A percentile compares a stretch with the other conserved stretches of the same genome.
These are phyloP conservation scores for Cornus florida DNA, from an alignment of 148 eudicot species.

Conservation along the genomic window DNA sequence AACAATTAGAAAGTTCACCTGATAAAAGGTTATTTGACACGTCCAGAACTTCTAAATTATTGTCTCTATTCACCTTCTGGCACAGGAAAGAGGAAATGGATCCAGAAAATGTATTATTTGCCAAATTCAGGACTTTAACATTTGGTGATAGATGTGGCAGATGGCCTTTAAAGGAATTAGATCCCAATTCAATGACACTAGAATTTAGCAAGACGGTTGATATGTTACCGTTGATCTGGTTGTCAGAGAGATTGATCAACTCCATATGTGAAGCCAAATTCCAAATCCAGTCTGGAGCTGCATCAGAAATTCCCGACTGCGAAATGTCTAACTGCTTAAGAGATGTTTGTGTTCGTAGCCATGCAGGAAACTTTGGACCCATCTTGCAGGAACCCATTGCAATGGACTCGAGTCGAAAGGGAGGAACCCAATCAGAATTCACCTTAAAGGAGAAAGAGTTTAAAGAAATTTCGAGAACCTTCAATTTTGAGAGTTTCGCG, in stretches of 20 bases:
- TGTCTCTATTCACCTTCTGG: not conserved
- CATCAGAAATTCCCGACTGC: too few species aligned
- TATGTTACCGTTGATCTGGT: not conserved
- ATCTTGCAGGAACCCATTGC: not conserved
- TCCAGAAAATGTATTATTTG: constrained; percentile 8
- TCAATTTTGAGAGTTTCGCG: constrained; percentile 22
- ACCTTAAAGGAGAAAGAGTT: constrained; percentile 17
- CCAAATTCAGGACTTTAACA: constrained; percentile 3
- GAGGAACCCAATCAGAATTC: constrained; percentile 19
- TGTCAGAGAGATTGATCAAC: not conserved
- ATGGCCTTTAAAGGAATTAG: constrained; percentile 5
- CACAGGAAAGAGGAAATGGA: constrained; percentile 8
- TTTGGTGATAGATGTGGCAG: not conserved
- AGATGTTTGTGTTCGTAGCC: too few species aligned
- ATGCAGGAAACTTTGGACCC: too few species aligned
- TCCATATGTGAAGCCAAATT: not conserved
- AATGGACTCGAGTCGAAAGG: not conserved
- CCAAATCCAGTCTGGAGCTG: constrained; percentile 13
- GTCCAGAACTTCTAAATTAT: constrained; percentile 6
- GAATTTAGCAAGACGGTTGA: not conserved
- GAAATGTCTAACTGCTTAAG: not conserved
- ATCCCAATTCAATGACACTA: not conserved
- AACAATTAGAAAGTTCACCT: constrained; percentile 10
- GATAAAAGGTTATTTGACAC: not conserved
- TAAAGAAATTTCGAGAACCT: constrained; percentile 1